Evolutionary conservation across 257 asterid genomes (phyloP), one percentile per base, ranked within the genome.

Genomic region (Petrea volubilis): DNA sequence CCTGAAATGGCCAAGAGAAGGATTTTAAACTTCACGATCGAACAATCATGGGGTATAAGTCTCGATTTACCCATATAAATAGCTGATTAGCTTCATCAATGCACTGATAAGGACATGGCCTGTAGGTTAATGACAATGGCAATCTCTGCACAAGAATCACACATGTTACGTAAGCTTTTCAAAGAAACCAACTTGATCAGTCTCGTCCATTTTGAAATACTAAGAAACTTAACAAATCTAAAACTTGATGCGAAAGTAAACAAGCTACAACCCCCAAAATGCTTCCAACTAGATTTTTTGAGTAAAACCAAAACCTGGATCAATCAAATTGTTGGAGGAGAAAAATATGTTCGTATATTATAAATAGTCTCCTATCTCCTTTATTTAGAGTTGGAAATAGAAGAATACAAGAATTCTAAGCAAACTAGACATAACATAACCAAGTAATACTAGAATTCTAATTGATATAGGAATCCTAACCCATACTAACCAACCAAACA

Each of bases 1-100:
- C 68, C 68, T 43, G 40, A 63, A 63, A n/a, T 13, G 25, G 41
- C 41, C 56, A 63, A 63, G 20, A 13, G 38, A n/a, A 34, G 14
- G 38, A 15, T 51, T 51, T 51, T 51, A 3, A 51, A 10, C 58
- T 7, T 51, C 58, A 20, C n/a, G 2, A 51, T 20, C 18, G n/a
- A 15, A 25, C 57, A 44, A 41, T 41, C 17, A 15, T 25, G 9
- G 20, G 13, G 21, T 15, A 5, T 17, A 12, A 6, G 5, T 29
- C 6, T 59, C 18, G 18, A 21, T 21, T 40, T 21, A n/a, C 25
- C 68, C 68, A 14, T 62, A 17, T 23, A 46, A 33, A 64, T 17
- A 15, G 59, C 44, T 46, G 59, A 11, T 18, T 13, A 20, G 9
- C 13, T 0, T 50, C 15, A n/a, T n/a, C n/a, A n/a, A n/a, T n/a